phyloP scores from a whole-genome alignment of 2,329 filamentous ascomycete species.

The Nigrospora osmanthi region DNA sequence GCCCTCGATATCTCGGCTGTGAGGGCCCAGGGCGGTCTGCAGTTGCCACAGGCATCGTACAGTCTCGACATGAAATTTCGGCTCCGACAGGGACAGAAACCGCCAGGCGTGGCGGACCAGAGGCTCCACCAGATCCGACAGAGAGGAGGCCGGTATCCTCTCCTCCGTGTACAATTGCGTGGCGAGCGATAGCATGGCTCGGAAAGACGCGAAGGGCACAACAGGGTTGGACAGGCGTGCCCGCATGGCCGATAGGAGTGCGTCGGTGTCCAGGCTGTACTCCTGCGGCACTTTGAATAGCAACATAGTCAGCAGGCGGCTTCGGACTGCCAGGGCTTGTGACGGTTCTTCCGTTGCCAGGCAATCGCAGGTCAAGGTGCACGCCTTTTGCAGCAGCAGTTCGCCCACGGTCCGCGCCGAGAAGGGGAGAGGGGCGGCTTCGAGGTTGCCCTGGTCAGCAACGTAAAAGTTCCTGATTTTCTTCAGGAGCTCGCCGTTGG shows the following conservation, averaged over 20 bases:
- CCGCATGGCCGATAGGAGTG: conserved; percentile 43
- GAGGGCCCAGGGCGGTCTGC: conserved; percentile 60
- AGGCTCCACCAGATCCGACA: conserved; percentile 56
- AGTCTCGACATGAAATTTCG: conserved; percentile 92
- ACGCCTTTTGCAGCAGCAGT: conserved; percentile 55
- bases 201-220: conserved; percentile 47
- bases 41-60: conserved; percentile 81
- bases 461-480: conserved; percentile 61
- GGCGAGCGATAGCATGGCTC: conserved; percentile 49
- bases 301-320: conserved; percentile 51
- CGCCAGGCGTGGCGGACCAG: conserved; percentile 71
- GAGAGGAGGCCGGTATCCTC: conserved; percentile 41
- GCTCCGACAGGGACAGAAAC: conserved; percentile 71
- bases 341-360: conserved; percentile 30
- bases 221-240: conserved; percentile 30
- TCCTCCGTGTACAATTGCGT: conserved; percentile 47
- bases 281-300: conserved; percentile 42
- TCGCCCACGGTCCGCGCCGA: conserved; percentile 46
- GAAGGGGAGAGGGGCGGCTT: conserved; percentile 54
- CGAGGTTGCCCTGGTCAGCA: conserved; percentile 61
- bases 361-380: conserved; percentile 39
- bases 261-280: conserved; percentile 36
- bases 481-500: conserved; percentile 47
- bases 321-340: conserved; percentile 46
- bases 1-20: conserved; percentile 71